Evolutionary conservation across 352 stramenopile species (phyloP), one percentile per base, ranked within the genome.

Genomic region (Lagenidium giganteum): DNA sequence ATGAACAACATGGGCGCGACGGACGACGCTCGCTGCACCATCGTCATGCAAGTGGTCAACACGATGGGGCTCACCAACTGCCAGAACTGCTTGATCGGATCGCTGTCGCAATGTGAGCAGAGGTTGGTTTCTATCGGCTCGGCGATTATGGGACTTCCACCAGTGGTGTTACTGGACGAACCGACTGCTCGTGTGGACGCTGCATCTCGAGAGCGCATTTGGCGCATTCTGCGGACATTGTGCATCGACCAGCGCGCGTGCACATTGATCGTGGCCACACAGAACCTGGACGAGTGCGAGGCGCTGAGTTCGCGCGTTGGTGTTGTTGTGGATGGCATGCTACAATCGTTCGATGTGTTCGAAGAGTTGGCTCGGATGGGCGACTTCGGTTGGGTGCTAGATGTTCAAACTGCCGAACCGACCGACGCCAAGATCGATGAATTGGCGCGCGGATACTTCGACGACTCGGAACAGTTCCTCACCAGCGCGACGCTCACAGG

Each of bases 311-410:
- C 32, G 13, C 25, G 45, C 14, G 51, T 59, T 17, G 51, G 43
- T 5, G 42, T 59, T 14, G 26, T 61, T 12, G n/a, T 44, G 9
- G 51, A 61, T n/a, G 51, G 51, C 22, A 12, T 46, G 3, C 45
- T 61, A 24, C 22, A 27, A 17, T 61, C 40, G 33, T 20, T 61
- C 21, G 51, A 37, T 21, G 33, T 29, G 8, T 61, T 51, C 29
- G 23, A 36, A 8, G 8, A 39, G 17, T 39, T 61, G 0, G 27
- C 41, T 22, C 22, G 39, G 3, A 36, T 49, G 25, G 54, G 54
- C 17, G 51, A 61, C 24, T 61, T 51, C 24, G 51, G 51, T 13
- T 61, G 51, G 51, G 41, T 61, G 26, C 38, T 61, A 17, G 45
- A 61, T 25, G 47, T 35, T n/a, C 28, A 38, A 0, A 18, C 38